These are phyloP conservation scores for Cephalotrichum gorgonifer DNA, from an alignment of 2,329 filamentous ascomycete species.

Conservation along the genomic window DNA sequence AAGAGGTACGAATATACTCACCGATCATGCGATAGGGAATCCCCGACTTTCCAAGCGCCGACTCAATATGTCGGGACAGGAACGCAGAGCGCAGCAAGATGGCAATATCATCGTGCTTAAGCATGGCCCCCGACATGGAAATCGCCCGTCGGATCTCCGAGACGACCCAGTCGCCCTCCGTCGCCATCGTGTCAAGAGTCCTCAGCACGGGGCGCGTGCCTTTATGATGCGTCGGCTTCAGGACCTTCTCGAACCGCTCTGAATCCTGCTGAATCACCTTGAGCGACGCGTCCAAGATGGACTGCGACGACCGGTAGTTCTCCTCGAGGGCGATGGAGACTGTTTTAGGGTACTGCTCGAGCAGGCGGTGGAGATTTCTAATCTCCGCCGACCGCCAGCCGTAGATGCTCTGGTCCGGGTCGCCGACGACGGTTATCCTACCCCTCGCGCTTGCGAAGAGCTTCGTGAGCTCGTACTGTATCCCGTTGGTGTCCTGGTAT, in stretches of 20 bases:
- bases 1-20: not conserved
- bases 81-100: constrained; percentile 78
- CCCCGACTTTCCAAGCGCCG: constrained; percentile 66
- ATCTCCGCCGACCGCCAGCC: constrained; percentile 91
- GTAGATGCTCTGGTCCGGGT: constrained; percentile 97
- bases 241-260: constrained; percentile 65
- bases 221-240: constrained; percentile 70
- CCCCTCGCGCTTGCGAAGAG: constrained; percentile 64
- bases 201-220: constrained; percentile 76
- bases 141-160: constrained; percentile 65
- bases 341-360: constrained; percentile 65
- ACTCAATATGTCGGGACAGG: constrained; percentile 78
- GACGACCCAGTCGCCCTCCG: constrained; percentile 83
- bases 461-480: constrained; percentile 91
- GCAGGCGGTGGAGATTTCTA: constrained; percentile 72
- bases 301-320: constrained; percentile 86
- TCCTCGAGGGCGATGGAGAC: constrained; percentile 80
- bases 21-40: constrained; percentile 89
- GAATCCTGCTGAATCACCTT: constrained; percentile 86
- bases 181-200: constrained; percentile 55
- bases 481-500: constrained; percentile 92
- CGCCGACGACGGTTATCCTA: constrained; percentile 88
- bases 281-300: constrained; percentile 70
- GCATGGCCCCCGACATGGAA: constrained; percentile 60
- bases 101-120: constrained; percentile 69